These are phyloP conservation scores for Penicillium malachiteum DNA, from an alignment of 495 filamentous ascomycete genomes.

Conservation along the genomic window DNA sequence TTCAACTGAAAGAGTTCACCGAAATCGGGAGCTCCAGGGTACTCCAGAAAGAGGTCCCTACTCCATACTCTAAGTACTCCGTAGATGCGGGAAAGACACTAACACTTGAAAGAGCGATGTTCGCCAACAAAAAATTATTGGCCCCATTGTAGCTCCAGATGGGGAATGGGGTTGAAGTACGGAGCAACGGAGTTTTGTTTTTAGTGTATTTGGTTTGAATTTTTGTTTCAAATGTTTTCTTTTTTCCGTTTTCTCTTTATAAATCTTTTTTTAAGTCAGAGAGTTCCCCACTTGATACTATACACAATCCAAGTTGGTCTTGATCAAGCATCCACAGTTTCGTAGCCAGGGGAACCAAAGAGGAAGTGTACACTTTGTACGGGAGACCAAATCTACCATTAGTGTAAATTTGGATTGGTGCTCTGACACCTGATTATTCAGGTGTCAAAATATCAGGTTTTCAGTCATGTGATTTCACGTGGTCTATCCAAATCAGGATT, in stretches of 20 bases:
- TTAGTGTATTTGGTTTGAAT: background rate
- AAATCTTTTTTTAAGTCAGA: background rate
- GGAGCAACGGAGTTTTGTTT: background rate
- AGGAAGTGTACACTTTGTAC: background rate
- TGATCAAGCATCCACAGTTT: no score
- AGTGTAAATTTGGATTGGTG: background rate
- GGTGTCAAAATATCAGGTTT: no score
- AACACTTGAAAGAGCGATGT: background rate
- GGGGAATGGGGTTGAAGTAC: background rate
- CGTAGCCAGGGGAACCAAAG: constrained; percentile 17
- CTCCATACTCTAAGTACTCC: constrained; percentile 2
- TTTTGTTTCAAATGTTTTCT: background rate
- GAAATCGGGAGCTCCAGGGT: constrained; percentile 17
- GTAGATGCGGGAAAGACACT: background rate
- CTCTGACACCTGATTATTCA: background rate
- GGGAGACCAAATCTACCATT: background rate
- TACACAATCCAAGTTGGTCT: no score
- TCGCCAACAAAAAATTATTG: constrained; percentile 7
- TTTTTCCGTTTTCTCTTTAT: background rate
- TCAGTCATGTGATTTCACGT: no score
- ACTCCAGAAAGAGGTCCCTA: constrained; percentile 1
- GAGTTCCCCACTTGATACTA: background rate
- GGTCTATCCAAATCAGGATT: no score
- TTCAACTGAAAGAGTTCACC: constrained; percentile 28
- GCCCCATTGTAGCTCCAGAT: constrained; percentile 9